Base-by-base conservation (phyloP, 1,284 basidiomycete genomes). In the Leccinum subatratum region DNA sequence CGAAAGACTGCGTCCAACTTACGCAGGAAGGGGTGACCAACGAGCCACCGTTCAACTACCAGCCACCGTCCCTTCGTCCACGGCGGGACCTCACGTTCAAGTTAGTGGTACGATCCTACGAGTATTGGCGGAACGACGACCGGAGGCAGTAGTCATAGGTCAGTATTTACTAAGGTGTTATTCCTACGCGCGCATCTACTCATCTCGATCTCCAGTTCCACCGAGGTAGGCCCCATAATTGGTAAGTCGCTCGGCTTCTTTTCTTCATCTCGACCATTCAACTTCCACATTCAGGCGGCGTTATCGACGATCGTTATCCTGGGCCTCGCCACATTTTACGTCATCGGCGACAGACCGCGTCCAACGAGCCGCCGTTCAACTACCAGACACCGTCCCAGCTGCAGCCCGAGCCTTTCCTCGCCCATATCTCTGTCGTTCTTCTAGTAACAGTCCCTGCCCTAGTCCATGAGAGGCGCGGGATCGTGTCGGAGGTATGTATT, bases 101-200 rank as follows among this genome's bases (percentile, higher is more conserved):
- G 91, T 91, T n/a, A 92, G 91, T 45, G 90, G 89, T 0, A 80
- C 59, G 90, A 90, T 73, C 86, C 90, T 0, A 91, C 90, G 0
- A 83, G 80, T 61, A 78, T 80, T 14, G 72, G 68, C 61, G 77
- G 69, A 62, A 71, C 61, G 51, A 77, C 76, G 25, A 72, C 75
- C 11, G 68, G 69, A 12, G 63, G 30, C 11, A 62, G n/a, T n/a
- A n/a, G n/a, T n/a, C n/a, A n/a, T n/a, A n/a, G n/a, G n/a, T n/a
- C n/a, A n/a, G n/a, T 76, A 59, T 68, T n/a, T n/a, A n/a, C 63
- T 58, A 57, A 62, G 64, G 61, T 32, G 63, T 63, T 18, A 1
- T 42, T n/a, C 20, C 45, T 25, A 28, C 62, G 64, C 42, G 61
- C 28, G 4, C 58, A 16, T 11, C 39, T 18, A 6, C 37, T 45